Base-by-base conservation (phyloP, 2,329 filamentous ascomycete genomes). In the Daldinia sp. region DNA sequence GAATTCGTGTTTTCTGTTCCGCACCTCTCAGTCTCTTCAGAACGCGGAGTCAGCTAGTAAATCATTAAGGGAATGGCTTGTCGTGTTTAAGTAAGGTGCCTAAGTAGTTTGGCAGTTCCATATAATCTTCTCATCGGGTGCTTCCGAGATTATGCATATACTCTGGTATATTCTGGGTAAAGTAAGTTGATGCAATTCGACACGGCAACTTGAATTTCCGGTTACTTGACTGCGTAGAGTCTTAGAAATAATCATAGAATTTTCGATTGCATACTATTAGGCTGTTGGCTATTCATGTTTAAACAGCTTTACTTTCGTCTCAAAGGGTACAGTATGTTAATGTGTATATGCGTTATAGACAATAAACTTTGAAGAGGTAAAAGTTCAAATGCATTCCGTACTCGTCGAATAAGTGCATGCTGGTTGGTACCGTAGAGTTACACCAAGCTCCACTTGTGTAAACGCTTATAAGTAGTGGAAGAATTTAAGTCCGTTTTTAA, bases 381-480 rank as follows among this genome's bases (percentile, higher is more conserved):
- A 48, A 26, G 44, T 28, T 6, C 4, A 41, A 23, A 44, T 33
- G 41, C 7, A 18, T 42, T 20, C 5, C 5, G 6, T 20, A 42
- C n/a, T 9, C 18, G 18, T 44, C 2, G 9, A 46, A 6, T 10
- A n/a, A n/a, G n/a, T n/a, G n/a, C n/a, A n/a, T n/a, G n/a, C n/a
- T n/a, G n/a, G n/a, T n/a, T n/a, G n/a, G n/a, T n/a, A n/a, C n/a
- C n/a, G n/a, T 46, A 13, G 10, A 46, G 12, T 23, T 46, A 18
- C 44, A 18, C 39, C 39, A 18, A 7, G 9, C 15, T 6, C 9
- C 15, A 42, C 15, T 7, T 42, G n/a, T n/a, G n/a, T n/a, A 48
- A 33, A 39, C 35, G 35, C 12, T 67, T 39, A 61, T 18, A 28
- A 35, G 7, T 9, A 5, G 4, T 48, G 59, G 63, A 41, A 35